Conservation (phyloP, 75 land plant genomes). For the Selaginella moellendorffii region DNA sequence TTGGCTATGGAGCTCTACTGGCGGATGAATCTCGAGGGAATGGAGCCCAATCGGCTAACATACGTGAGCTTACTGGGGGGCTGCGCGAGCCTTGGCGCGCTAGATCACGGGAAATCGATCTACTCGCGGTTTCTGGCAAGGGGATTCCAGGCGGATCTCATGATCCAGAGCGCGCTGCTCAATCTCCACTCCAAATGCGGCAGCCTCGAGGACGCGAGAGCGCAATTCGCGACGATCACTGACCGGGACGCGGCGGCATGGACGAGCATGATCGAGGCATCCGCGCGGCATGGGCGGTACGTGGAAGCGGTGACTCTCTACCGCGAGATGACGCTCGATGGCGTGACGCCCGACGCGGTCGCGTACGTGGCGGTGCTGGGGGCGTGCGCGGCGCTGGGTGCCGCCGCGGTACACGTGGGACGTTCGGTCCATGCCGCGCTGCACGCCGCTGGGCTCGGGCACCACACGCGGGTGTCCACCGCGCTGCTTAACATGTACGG, state of each 20-base stretch:
- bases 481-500: background rate
- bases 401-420: background rate
- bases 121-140: constrained; percentile 17
- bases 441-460: background rate
- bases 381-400: background rate
- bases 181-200: constrained; percentile 38
- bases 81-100: constrained; percentile 9
- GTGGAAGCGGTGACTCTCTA: constrained; percentile 17
- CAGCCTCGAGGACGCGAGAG: constrained; percentile 13
- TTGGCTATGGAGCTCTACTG: constrained; percentile 7
- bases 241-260: constrained; percentile 25
- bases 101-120: constrained; percentile 25
- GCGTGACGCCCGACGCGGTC: constrained; percentile 13
- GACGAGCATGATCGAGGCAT: constrained; percentile 33
- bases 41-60: constrained; percentile 8
- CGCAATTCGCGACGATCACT: constrained; percentile 18
- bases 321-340: constrained; percentile 17
- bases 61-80: background rate
- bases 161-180: constrained; percentile 23
- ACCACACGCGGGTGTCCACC: background rate
- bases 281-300: constrained; percentile 32
- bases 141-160: constrained; percentile 7
- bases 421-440: background rate
- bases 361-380: background rate
- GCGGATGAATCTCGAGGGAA: background rate